Percentiles rank a stretch among this genome's conserved stretches.
Evolutionary conservation across 345 rosid species (phyloP).

Genomic region (Murraya koenigii): DNA sequence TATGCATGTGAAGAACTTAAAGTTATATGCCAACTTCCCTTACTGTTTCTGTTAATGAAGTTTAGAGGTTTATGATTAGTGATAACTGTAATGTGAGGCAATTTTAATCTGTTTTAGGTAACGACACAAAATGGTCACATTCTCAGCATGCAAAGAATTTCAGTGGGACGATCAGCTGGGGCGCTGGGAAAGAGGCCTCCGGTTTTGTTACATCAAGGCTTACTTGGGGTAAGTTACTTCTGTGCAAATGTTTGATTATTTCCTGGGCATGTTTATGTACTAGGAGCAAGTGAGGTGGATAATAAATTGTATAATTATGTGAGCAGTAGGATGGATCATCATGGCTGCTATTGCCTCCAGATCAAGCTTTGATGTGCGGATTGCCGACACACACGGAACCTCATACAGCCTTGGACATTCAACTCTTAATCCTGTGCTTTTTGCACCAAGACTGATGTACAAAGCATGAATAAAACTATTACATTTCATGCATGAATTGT

Average conservation of each 20-base stretch:
- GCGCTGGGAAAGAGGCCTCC: slow-evolving; percentile 27
- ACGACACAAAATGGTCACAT: slow-evolving; percentile 52
- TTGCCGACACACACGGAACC: slow-evolving; percentile 47
- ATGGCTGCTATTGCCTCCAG: slow-evolving; percentile 41
- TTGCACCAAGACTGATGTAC: neutral
- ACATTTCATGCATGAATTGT: neutral
- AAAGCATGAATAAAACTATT: no score
- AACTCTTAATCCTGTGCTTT: no score
- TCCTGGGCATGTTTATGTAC: neutral
- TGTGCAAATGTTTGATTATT: neutral
- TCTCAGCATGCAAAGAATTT: slow-evolving; percentile 54
- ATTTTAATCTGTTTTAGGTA: slow-evolving; percentile 33
- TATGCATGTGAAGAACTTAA: slow-evolving; percentile 37
- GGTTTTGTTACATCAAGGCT: slow-evolving; percentile 51
- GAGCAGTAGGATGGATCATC: slow-evolving; percentile 42
- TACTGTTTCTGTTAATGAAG: neutral
- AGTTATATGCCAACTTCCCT: neutral
- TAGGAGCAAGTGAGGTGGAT: neutral
- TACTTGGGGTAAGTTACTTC: slow-evolving; percentile 29
- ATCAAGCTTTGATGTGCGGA: slow-evolving; percentile 41
- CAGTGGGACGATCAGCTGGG: slow-evolving; percentile 30
- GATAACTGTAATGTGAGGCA: neutral
- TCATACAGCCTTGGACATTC: slow-evolving; percentile 35
- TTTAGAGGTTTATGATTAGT: neutral
- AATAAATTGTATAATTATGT: neutral